Percentiles rank a stretch among this genome's conserved stretches.
Evolutionary conservation across 345 rosid genomes (phyloP).

Genomic region (Salix caprea): DNA sequence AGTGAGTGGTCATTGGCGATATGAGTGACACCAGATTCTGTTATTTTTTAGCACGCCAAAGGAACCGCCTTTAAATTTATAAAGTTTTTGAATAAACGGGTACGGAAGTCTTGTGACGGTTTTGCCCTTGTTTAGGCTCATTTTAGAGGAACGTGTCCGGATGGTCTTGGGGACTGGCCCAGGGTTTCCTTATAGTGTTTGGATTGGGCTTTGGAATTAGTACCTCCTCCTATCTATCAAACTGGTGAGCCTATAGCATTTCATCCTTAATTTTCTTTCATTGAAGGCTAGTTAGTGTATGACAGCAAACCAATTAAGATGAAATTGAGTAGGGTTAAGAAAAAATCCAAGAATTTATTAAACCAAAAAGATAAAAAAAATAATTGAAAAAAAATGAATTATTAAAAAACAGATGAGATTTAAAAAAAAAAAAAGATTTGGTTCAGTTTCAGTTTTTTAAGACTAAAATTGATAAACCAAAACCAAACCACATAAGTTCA

Average conservation of each 20-base stretch:
- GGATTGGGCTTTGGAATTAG: neutral
- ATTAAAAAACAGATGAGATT: too few species aligned
- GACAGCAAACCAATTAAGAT: too few species aligned
- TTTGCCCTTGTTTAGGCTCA: conserved; percentile 3
- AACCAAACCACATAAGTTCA: too few species aligned
- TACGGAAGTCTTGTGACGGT: neutral
- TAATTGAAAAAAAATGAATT: too few species aligned
- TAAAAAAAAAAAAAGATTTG: too few species aligned
- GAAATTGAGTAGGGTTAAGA: too few species aligned
- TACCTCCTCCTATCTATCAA: neutral
- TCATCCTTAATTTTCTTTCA: too few species aligned
- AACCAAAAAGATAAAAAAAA: too few species aligned
- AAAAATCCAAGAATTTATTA: too few species aligned
- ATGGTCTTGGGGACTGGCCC: neutral
- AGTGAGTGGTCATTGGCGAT: neutral
- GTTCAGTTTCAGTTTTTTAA: too few species aligned
- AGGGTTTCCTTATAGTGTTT: neutral
- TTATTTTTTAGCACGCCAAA: conserved; percentile 26
- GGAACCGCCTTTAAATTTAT: conserved; percentile 21
- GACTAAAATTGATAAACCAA: too few species aligned
- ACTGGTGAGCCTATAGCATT: neutral
- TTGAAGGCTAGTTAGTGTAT: too few species aligned
- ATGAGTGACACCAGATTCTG: neutral
- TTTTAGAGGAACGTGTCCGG: neutral
- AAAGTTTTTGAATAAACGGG: conserved; percentile 5